Evolutionary conservation across 148 eudicot genomes (phyloP).

Genomic region (Mesembryanthemum crystallinum): DNA sequence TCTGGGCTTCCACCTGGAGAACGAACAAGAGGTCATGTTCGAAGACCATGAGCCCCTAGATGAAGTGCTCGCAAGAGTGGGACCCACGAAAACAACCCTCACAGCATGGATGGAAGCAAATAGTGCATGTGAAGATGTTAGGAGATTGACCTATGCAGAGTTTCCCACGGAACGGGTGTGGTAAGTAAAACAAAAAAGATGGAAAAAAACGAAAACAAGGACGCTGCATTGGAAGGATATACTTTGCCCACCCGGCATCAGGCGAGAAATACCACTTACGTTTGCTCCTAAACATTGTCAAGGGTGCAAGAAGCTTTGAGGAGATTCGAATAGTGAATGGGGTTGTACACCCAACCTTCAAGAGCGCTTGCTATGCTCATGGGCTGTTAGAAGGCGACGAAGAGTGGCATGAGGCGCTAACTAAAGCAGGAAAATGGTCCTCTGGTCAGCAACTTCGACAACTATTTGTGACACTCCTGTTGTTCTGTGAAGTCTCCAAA

Average conservation of each 20-base stretch:
- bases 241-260: not conserved
- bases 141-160: too few species aligned
- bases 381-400: not conserved
- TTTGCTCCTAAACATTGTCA: not conserved
- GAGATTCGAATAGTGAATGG: not conserved
- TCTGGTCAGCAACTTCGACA: not conserved
- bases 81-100: too few species aligned
- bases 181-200: not conserved
- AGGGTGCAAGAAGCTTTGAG: not conserved
- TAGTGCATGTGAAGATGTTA: too few species aligned
- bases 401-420: not conserved
- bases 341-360: not conserved
- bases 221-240: not conserved
- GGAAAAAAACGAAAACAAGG: not conserved
- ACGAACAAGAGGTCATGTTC: not conserved
- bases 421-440: not conserved
- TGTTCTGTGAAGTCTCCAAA: not conserved
- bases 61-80: too few species aligned
- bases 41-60: too few species aligned
- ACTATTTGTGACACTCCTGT: not conserved
- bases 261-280: not conserved
- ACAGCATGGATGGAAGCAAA: too few species aligned
- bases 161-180: too few species aligned
- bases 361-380: not conserved
- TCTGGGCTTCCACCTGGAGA: not conserved